Evolutionary conservation across 1,139 yeast genomes (phyloP).

Genomic region (Lodderomyces theae): DNA sequence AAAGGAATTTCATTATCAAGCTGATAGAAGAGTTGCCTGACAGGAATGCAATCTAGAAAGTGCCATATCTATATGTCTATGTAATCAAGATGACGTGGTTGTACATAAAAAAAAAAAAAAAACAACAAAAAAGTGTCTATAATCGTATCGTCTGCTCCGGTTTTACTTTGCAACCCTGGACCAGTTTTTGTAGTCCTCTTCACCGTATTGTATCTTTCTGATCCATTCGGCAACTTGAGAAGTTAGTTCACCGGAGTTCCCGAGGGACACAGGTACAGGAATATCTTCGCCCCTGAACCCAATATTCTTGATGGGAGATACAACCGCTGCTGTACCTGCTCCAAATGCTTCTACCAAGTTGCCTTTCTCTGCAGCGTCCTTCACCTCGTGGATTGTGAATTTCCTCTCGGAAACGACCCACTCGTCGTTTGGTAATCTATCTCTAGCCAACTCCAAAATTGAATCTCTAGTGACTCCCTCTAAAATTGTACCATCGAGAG

Average conservation of each 20-base stretch:
- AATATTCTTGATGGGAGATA: constrained; percentile 85
- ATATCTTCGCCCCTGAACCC: constrained; percentile 76
- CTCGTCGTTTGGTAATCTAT: constrained; percentile 64
- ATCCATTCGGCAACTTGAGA: constrained; percentile 81
- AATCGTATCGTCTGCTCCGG: too few species aligned
- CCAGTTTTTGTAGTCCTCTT: constrained; percentile 62
- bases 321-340: constrained; percentile 96
- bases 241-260: constrained; percentile 83
- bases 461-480: constrained; percentile 98
- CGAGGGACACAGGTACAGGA: constrained; percentile 71
- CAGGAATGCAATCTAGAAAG: constrained; percentile 13
- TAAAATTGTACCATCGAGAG: constrained; percentile 92
- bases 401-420: constrained; percentile 83
- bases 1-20: constrained; percentile 73
- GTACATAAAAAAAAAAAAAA: not conserved
- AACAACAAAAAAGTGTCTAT: too few species aligned
- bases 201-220: constrained; percentile 85
- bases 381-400: constrained; percentile 76
- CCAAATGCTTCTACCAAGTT: constrained; percentile 94
- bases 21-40: constrained; percentile 71
- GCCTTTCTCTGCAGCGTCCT: constrained; percentile 71
- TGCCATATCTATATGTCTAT: not conserved
- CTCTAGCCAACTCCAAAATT: constrained; percentile 69
- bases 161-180: constrained; percentile 43
- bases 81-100: not conserved